Evolutionary conservation across 495 filamentous ascomycete genomes (phyloP).

Genomic region (Bombardia bombarda): DNA sequence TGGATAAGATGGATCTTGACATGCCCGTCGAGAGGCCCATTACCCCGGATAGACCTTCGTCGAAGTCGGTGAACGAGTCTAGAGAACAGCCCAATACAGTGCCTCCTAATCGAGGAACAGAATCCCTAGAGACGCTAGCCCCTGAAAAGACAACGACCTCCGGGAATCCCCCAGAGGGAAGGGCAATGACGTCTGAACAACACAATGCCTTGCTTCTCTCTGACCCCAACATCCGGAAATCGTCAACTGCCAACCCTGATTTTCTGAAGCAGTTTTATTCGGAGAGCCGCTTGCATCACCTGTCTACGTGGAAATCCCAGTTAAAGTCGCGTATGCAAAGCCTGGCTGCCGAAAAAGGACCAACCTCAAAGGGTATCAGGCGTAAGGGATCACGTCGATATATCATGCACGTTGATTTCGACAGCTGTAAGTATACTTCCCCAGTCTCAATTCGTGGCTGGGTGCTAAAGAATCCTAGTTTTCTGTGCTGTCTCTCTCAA

Average conservation of each 20-base stretch:
- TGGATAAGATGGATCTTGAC: conserved; percentile 11
- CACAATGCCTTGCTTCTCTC: conserved; percentile 76
- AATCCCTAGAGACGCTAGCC: not conserved
- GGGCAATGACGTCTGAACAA: conserved; percentile 71
- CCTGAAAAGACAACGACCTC: conserved; percentile 13
- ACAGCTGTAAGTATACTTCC: conserved; percentile 48
- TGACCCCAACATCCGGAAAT: conserved; percentile 75
- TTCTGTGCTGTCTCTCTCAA: conserved; percentile 92
- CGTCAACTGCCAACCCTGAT: conserved; percentile 79
- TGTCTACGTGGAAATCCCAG: conserved; percentile 93
- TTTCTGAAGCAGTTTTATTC: conserved; percentile 92
- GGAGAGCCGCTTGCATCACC: conserved; percentile 86
- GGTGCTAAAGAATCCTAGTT: conserved; percentile 25
- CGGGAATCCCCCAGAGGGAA: conserved; percentile 6
- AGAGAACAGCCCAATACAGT: not conserved
- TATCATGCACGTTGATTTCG: conserved; percentile 93
- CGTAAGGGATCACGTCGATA: conserved; percentile 62
- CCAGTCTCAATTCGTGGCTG: too few species aligned
- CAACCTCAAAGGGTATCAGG: conserved; percentile 26
- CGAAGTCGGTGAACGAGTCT: too few species aligned
- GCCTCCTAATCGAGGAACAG: not conserved
- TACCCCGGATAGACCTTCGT: not conserved
- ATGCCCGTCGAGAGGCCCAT: conserved; percentile 3
- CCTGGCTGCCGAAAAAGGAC: conserved; percentile 55
- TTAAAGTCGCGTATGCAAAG: conserved; percentile 80